A percentile compares a stretch with the other conserved stretches of the same genome.
These are phyloP conservation scores for Nepenthes mirabilis DNA, from an alignment of 148 eudicot genomes.

Conservation along the genomic window DNA sequence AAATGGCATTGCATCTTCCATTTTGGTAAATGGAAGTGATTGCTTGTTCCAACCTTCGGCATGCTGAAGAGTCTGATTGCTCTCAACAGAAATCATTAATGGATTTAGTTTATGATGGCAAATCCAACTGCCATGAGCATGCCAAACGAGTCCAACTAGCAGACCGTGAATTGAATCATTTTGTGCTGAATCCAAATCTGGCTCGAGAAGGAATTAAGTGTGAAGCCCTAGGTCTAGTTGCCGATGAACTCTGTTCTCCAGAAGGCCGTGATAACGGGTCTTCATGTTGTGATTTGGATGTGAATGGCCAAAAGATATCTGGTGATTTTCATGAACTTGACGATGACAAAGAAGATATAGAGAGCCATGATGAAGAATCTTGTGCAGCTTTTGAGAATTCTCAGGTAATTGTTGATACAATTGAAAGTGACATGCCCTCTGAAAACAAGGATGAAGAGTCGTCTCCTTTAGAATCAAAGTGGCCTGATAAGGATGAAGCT, in stretches of 20 bases:
- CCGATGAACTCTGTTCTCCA: constrained; percentile 6
- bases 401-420: constrained; percentile 36
- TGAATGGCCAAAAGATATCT: constrained; percentile 28
- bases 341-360: constrained; percentile 29
- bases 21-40: constrained; percentile 57
- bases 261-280: constrained; percentile 22
- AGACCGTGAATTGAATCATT: constrained; percentile 22
- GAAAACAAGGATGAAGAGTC: constrained; percentile 33
- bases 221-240: not conserved
- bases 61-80: constrained; percentile 42
- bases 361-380: constrained; percentile 26
- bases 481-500: constrained; percentile 60
- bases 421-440: constrained; percentile 29
- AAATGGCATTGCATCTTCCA: constrained; percentile 20
- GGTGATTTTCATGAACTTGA: constrained; percentile 40
- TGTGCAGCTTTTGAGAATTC: constrained; percentile 39
- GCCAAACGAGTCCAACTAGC: constrained; percentile 16
- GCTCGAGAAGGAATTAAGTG: not conserved
- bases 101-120: constrained; percentile 26
- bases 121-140: constrained; percentile 26
- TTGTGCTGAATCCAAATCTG: constrained; percentile 14
- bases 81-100: constrained; percentile 33
- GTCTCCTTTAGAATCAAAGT: constrained; percentile 28
- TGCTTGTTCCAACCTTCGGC: constrained; percentile 32
- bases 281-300: constrained; percentile 29